A percentile compares a stretch with the other conserved stretches of the same genome.
Evolutionary conservation across 2,329 filamentous ascomycete species (phyloP).

Genomic region (Fusarium annulatum): DNA sequence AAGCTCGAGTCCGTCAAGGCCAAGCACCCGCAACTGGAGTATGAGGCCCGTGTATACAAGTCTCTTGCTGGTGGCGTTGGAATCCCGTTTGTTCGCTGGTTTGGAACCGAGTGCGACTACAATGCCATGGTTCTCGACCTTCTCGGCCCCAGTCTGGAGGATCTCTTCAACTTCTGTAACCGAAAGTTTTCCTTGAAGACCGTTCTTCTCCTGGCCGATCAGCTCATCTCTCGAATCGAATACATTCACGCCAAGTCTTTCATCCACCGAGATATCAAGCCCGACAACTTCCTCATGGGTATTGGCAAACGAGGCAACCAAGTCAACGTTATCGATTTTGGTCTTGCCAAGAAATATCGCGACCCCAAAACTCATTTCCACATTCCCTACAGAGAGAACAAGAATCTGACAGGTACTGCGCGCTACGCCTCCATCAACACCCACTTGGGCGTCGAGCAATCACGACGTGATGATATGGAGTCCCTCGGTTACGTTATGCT

Average conservation of each 20-base stretch:
- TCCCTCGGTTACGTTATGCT: constrained; percentile 99
- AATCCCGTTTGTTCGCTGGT: constrained; percentile 99
- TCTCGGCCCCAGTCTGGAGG: constrained; percentile 93
- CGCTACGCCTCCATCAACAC: constrained; percentile 99
- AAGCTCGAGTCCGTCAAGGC: constrained; percentile 99
- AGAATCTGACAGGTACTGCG: constrained; percentile 98
- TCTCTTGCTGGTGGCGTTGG: constrained; percentile 94
- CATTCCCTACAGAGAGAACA: constrained; percentile 99
- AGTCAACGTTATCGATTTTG: constrained; percentile 99
- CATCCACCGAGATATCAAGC: constrained; percentile 99
- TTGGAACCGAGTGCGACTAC: constrained; percentile 99
- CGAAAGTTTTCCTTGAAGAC: constrained; percentile 99
- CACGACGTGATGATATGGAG: constrained; percentile 99
- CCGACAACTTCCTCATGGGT: constrained; percentile 99
- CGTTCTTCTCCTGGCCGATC: constrained; percentile 93
- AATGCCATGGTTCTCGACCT: constrained; percentile 99
- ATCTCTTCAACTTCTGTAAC: constrained; percentile 99
- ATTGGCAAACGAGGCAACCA: constrained; percentile 99
- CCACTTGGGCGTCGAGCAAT: constrained; percentile 97
- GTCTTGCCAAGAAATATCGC: constrained; percentile 99
- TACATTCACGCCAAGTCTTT: constrained; percentile 99
- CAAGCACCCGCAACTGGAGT: constrained; percentile 98
- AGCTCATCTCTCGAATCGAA: constrained; percentile 98
- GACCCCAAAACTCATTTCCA: constrained; percentile 99
- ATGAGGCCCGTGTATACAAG: constrained; percentile 94